phyloP scores from a whole-genome alignment of 2,329 filamentous ascomycete genomes.

The Penicillium psychrosexuale region DNA sequence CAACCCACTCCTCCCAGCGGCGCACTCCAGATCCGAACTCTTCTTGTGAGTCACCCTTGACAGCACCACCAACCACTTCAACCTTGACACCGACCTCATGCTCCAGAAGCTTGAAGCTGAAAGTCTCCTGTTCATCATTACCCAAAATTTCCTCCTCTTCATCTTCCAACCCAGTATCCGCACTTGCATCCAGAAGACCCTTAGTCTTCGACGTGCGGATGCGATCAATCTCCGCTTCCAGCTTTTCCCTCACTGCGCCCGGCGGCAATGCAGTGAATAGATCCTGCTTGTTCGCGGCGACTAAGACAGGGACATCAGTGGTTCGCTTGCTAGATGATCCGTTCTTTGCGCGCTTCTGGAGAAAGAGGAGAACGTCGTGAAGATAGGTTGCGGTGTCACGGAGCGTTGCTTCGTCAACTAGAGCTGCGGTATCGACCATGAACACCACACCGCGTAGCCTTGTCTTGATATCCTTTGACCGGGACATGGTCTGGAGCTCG shows the following conservation, averaged over 20 bases:
- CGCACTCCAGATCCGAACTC: conserved; percentile 66
- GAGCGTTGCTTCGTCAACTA: conserved; percentile 52
- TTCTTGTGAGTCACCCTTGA: conserved; percentile 55
- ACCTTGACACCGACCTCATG: conserved; percentile 74
- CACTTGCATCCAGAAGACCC: conserved; percentile 76
- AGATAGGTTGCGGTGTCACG: conserved; percentile 77
- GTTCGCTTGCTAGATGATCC: conserved; percentile 57
- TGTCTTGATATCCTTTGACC: conserved; percentile 34
- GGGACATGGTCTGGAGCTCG: conserved; percentile 33
- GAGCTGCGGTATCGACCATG: conserved; percentile 76
- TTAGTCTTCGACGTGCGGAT: conserved; percentile 74
- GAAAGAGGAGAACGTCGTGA: conserved; percentile 77
- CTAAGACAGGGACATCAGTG: conserved; percentile 66
- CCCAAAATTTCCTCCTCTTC: conserved; percentile 85
- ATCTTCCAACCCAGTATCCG: conserved; percentile 56
- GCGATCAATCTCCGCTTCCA: conserved; percentile 78
- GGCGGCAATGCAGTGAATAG: conserved; percentile 88
- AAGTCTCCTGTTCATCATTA: conserved; percentile 72
- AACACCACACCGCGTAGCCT: conserved; percentile 73
- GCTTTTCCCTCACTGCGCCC: conserved; percentile 65
- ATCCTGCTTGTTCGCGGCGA: conserved; percentile 94
- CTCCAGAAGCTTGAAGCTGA: conserved; percentile 76
- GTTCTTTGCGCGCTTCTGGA: conserved; percentile 67
- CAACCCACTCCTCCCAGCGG: conserved; percentile 91
- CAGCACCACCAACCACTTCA: conserved; percentile 67